Base-by-base conservation (phyloP, 331 rosid genomes). In the Quercus phellos region DNA sequence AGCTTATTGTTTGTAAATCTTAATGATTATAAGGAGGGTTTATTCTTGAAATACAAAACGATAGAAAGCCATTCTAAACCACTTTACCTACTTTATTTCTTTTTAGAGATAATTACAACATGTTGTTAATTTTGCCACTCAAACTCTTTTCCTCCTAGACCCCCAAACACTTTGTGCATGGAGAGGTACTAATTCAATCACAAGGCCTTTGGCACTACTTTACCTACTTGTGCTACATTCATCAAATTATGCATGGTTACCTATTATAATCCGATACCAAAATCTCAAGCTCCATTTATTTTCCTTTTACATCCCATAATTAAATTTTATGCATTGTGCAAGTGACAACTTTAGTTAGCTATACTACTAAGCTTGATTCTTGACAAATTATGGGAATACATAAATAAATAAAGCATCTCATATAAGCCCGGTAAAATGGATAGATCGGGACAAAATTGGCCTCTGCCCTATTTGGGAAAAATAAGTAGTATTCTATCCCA, bases 101-200 rank as follows among this genome's bases (percentile, higher is more conserved):
- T 30, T 30, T 30, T 30, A 32, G 7, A 5, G 7, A 32, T 32
- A 32, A 32, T 32, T 32, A 5, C 38, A 5, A 4, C 35, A 5
- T 32, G 0, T 0, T 32, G 1, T 1, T 32, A 32, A 32, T 0
- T 4, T 7, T 0, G 7, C 6, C 0, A 5, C 7, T 5, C 7
- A 0, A 32, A 32, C 38, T 0, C 0, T 32, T 32, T 32, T 5
- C 0, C 1, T 5, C 1, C 6, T 32, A 32, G 35, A 32, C 35
- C 6, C 0, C 6, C 1, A 32, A 32, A 0, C 38, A 32, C 1
- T 32, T 5, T 32, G 0, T 5, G 7, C 38, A 5, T 32, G 6
- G 1, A 0, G 7, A 32, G 7, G 7, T 32, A 0, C 6, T 5
- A 32, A 32, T 32, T 32, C 1, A 32, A 5, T 6, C 1, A 5